phyloP scores from a whole-genome alignment of 352 stramenopile species.

The Pythium oligandrum region DNA sequence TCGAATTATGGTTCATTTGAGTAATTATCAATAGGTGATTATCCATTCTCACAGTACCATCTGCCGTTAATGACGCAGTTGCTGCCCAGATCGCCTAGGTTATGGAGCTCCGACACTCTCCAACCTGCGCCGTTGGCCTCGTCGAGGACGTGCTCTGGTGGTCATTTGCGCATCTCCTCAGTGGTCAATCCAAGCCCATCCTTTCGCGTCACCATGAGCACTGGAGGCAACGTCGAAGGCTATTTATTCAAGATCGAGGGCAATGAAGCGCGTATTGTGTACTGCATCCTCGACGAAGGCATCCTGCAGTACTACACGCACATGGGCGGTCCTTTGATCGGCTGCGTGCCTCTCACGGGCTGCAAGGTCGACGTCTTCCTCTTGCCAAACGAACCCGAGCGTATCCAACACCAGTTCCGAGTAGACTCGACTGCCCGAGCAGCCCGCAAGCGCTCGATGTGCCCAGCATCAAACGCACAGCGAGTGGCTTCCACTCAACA shows the following conservation, averaged over 20 bases:
- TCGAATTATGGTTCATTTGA: no score
- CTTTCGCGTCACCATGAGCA: constrained; percentile 25
- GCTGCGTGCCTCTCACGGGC: constrained; percentile 60
- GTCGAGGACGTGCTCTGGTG: no score
- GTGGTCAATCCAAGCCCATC: no score
- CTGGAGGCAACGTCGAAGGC: constrained; percentile 75
- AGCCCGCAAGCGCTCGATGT: constrained; percentile 24
- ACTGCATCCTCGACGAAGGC: constrained; percentile 84
- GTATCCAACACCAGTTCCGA: constrained; percentile 57
- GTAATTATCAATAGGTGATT: no score
- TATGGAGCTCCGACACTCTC: no score
- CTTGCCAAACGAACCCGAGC: constrained; percentile 38
- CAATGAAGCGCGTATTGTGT: constrained; percentile 54
- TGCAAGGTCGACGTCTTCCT: constrained; percentile 74
- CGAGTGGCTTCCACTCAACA: constrained; percentile 14
- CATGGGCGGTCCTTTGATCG: constrained; percentile 60
- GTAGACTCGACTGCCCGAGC: constrained; percentile 38
- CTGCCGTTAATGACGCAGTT: no score
- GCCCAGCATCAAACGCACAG: constrained; percentile 9
- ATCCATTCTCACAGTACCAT: no score
- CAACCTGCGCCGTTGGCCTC: no score
- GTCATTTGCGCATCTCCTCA: neutral
- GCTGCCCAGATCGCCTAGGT: no score
- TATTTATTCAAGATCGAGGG: constrained; percentile 73
- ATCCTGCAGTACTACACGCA: constrained; percentile 76